phyloP scores from a whole-genome alignment of 2,329 filamentous ascomycete species.

The Eutypa lata region DNA sequence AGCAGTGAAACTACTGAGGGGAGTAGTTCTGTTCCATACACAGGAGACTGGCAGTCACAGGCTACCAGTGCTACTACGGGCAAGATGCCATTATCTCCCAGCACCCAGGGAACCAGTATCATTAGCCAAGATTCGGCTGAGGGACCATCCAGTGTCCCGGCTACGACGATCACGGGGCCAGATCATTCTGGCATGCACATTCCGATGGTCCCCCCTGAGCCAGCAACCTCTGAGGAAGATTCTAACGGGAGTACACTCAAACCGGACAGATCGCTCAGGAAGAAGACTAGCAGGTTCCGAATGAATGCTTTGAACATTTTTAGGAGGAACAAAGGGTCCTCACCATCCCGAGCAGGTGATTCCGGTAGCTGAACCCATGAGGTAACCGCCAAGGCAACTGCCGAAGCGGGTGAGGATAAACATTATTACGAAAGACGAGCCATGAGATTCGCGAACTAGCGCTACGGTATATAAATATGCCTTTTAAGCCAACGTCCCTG shows the following conservation, averaged over 20 bases:
- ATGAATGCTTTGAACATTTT: conserved; percentile 61
- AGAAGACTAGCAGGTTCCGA: conserved; percentile 61
- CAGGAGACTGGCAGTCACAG: conserved; percentile 61
- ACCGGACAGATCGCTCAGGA: conserved; percentile 52
- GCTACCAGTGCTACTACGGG: conserved; percentile 61
- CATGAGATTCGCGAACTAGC: background rate
- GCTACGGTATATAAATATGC: background rate
- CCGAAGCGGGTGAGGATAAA: background rate
- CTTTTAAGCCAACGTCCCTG: background rate
- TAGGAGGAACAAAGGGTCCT: conserved; percentile 45
- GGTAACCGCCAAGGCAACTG: background rate
- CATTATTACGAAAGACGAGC: background rate
- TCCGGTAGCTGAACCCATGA: background rate
- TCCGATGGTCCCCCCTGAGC: conserved; percentile 20
- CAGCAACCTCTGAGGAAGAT: conserved; percentile 33
- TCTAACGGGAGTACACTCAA: conserved; percentile 43
- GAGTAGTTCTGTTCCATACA: conserved; percentile 50
- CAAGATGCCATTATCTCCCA: conserved; percentile 63
- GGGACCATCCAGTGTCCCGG: conserved; percentile 41
- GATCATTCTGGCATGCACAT: conserved; percentile 29
- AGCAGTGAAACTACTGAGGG: conserved; percentile 62
- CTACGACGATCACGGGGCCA: conserved; percentile 37
- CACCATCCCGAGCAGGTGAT: background rate
- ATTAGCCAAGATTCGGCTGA: conserved; percentile 59
- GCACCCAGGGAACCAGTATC: conserved; percentile 64